Conservation (phyloP, 2,329 filamentous ascomycete genomes). For the Alternaria dauci region DNA sequence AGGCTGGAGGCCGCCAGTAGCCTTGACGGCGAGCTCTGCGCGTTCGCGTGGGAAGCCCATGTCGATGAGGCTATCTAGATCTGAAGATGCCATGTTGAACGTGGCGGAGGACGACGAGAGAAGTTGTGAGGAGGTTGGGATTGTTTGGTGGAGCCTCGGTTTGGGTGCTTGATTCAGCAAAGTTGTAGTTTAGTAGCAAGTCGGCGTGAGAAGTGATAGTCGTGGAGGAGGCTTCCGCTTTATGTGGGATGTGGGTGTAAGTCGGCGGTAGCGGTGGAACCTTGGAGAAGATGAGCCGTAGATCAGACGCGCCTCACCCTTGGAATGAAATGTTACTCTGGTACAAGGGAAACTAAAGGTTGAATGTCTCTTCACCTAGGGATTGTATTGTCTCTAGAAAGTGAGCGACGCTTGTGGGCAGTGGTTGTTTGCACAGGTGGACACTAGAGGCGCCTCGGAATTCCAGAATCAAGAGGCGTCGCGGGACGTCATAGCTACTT, state of each 20-base stretch:
- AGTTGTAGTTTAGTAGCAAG: background rate
- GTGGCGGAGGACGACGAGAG: constrained; percentile 11
- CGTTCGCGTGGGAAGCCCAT: constrained; percentile 85
- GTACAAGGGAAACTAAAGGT: background rate
- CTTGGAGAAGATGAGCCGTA: constrained; percentile 25
- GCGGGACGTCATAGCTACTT: constrained; percentile 29
- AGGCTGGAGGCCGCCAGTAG: constrained; percentile 80
- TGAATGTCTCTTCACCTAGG: background rate
- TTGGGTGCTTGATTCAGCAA: constrained; percentile 1
- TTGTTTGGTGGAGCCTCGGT: background rate
- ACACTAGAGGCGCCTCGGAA: constrained; percentile 12
- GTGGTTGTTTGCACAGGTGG: constrained; percentile 4
- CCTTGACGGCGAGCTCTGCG: constrained; percentile 84
- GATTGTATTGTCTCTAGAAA: background rate
- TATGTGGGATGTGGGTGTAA: constrained; percentile 13
- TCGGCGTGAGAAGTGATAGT: constrained; percentile 8
- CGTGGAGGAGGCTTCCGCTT: background rate
- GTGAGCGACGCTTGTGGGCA: constrained; percentile 2
- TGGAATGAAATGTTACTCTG: background rate
- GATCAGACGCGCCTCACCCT: constrained; percentile 9
- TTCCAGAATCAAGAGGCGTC: constrained; percentile 24
- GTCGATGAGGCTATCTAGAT: constrained; percentile 68
- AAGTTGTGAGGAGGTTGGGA: constrained; percentile 11
- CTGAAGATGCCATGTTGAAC: constrained; percentile 56
- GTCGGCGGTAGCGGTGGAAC: constrained; percentile 22